Evolutionary conservation across 83 land plant species (phyloP), one percentile per base, ranked within the genome.

Genomic region (Picea abies): DNA sequence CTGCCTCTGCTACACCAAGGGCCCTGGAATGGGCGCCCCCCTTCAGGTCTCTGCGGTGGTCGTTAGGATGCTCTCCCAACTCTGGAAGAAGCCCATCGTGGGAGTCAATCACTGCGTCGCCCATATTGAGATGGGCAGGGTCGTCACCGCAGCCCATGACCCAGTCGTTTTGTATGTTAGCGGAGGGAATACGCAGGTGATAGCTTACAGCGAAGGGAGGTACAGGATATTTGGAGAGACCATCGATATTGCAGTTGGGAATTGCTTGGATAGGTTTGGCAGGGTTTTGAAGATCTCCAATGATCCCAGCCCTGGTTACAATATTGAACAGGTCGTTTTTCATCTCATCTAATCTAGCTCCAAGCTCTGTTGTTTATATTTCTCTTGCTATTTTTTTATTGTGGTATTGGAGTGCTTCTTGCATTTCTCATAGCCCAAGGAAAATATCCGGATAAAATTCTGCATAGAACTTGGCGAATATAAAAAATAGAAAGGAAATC

Each of bases 21-120:
- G 99, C 60, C 99, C 99, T 12, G 99, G 99, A 79, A 97, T 97
- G 99, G 99, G 99, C 17, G 99, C 95, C 2, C 99, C 99, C 9
- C 90, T 97, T n/a, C 99, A 97, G 85, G 91, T 84, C 2, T 84
- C 85, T 11, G 99, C 98, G 5, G 85, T 93, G 39, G 96, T 90
- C 29, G 90, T 91, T 4, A 87, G 99, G 49, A 84, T 92, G 14
- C 90, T 97, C 37, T 91, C 98, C 0, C 92, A 81, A 82, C 84
- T 95, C 17, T 97, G 99, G 99, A 89, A 87, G 80, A 97, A 97
- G 87, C 99, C 98, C 44, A 89, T 97, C 61, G 95, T 97, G 60
- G 98, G 93, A 6, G 99, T 97, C 37, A 97, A 97, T 82, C 99
- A 97, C 82, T 97, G 99, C 78, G 99, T 97, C 10, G 99, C 98